Conservation (phyloP, 1,284 basidiomycete genomes). For the Ceratobasidium sp. region DNA sequence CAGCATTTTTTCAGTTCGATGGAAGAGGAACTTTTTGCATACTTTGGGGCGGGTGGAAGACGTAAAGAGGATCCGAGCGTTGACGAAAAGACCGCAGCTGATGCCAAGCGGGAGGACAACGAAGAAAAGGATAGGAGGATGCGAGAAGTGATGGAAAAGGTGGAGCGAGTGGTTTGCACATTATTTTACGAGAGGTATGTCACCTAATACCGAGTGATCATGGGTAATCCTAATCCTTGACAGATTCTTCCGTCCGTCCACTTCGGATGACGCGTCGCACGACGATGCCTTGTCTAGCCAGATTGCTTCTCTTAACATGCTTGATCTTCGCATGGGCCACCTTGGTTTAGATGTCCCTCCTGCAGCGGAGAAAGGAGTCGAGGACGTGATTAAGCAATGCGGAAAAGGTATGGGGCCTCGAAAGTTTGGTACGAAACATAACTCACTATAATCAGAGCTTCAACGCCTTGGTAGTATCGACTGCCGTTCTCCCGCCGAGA, state of each 20-base stretch:
- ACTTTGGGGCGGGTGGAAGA: constrained; percentile 45
- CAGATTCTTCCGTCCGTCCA: constrained; percentile 69
- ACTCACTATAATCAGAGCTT: constrained; percentile 59
- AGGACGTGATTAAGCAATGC: constrained; percentile 70
- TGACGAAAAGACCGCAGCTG: constrained; percentile 47
- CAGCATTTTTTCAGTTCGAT: constrained; percentile 77
- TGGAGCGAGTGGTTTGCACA: constrained; percentile 73
- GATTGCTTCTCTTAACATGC: constrained; percentile 87
- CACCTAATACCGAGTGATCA: not conserved
- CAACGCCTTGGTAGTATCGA: constrained; percentile 65
- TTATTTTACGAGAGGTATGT: constrained; percentile 75
- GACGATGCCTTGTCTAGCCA: constrained; percentile 88
- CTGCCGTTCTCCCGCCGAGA: constrained; percentile 75
- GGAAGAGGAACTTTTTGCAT: constrained; percentile 59
- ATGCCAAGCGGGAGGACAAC: constrained; percentile 42
- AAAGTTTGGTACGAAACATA: constrained; percentile 12
- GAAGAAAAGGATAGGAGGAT: constrained; percentile 46
- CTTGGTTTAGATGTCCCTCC: constrained; percentile 73
- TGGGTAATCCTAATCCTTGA: not conserved
- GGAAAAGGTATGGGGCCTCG: constrained; percentile 65
- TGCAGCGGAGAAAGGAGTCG: constrained; percentile 57
- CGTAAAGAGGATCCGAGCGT: constrained; percentile 46
- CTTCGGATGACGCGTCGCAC: constrained; percentile 81
- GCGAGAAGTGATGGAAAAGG: constrained; percentile 69
- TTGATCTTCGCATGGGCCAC: constrained; percentile 86